phyloP scores from a whole-genome alignment of 768 basidiomycete genomes.

The Russula olivacea region DNA sequence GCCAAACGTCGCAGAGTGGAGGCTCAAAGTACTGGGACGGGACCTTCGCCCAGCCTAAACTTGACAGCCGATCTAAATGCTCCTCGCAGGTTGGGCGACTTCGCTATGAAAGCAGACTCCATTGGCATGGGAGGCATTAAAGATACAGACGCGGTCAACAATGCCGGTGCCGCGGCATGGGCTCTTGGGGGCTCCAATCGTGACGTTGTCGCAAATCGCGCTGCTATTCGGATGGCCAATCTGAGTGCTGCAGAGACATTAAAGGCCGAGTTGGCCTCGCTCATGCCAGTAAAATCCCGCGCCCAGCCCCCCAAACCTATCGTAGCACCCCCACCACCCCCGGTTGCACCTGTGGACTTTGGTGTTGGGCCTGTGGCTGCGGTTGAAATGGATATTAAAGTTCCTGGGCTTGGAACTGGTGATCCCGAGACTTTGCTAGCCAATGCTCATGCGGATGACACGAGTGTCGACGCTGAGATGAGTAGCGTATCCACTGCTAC shows the following conservation, averaged over 20 bases:
- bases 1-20: slow-evolving; percentile 80
- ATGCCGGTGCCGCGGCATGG: slow-evolving; percentile 55
- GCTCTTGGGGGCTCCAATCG: slow-evolving; percentile 82
- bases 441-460: slow-evolving; percentile 5
- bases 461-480: slow-evolving; percentile 16
- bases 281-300: slow-evolving; percentile 37
- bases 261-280: slow-evolving; percentile 78
- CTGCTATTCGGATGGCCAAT: slow-evolving; percentile 91
- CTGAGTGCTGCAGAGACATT: slow-evolving; percentile 93
- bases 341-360: slow-evolving; percentile 27
- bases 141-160: slow-evolving; percentile 51
- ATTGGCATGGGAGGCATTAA: slow-evolving; percentile 65
- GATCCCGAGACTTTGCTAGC: slow-evolving; percentile 5
- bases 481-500: slow-evolving; percentile 18
- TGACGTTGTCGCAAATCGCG: slow-evolving; percentile 84
- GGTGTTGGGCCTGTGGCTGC: slow-evolving; percentile 20
- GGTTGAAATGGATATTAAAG: slow-evolving; percentile 27
- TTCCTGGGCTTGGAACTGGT: slow-evolving; percentile 37
- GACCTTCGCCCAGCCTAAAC: slow-evolving; percentile 46
- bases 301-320: slow-evolving; percentile 26
- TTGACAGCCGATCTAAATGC: slow-evolving; percentile 44
- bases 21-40: slow-evolving; percentile 37
- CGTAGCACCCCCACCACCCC: slow-evolving; percentile 18
- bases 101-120: slow-evolving; percentile 71
- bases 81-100: slow-evolving; percentile 43